Evolutionary conservation across 176 grass and related monocot species (phyloP).

Genomic region (Oryza brachyantha): DNA sequence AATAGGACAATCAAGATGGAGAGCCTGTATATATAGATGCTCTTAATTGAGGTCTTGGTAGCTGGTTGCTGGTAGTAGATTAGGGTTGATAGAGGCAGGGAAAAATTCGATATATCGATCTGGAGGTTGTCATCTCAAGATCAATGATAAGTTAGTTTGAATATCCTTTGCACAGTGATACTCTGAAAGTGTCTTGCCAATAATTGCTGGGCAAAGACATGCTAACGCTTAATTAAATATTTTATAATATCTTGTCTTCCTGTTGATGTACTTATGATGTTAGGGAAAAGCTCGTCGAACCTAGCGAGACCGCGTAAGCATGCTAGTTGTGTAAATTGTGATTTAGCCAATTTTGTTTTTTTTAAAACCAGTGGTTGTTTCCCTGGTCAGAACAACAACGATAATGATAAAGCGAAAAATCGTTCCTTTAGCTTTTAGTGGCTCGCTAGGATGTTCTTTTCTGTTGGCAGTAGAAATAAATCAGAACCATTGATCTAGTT

Average conservation of each 20-base stretch:
- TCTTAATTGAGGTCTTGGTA: not conserved
- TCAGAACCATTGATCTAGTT: too few relatives aligned
- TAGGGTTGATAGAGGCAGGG: not conserved
- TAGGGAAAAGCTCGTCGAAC: too few relatives aligned
- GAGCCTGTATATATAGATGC: not conserved
- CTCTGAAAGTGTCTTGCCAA: conserved; percentile 4
- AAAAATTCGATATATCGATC: not conserved
- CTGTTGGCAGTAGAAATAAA: too few relatives aligned
- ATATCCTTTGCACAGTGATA: not conserved
- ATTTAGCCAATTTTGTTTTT: too few relatives aligned
- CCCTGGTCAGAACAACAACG: not conserved
- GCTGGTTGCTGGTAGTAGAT: not conserved
- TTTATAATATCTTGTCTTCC: not conserved
- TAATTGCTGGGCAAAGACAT: not conserved
- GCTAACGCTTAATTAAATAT: not conserved
- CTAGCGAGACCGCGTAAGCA: not conserved
- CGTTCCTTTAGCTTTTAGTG: too few relatives aligned
- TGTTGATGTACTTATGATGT: not conserved
- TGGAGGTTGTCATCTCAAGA: not conserved
- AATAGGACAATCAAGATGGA: not conserved
- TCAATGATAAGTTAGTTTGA: conserved; percentile 11
- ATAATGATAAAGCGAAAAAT: too few relatives aligned
- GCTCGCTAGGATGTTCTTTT: too few relatives aligned
- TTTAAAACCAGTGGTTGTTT: not conserved
- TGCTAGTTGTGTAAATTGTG: too few relatives aligned